Evolutionary conservation across 495 filamentous ascomycete genomes (phyloP).

Genomic region (Oidiodendron maius): DNA sequence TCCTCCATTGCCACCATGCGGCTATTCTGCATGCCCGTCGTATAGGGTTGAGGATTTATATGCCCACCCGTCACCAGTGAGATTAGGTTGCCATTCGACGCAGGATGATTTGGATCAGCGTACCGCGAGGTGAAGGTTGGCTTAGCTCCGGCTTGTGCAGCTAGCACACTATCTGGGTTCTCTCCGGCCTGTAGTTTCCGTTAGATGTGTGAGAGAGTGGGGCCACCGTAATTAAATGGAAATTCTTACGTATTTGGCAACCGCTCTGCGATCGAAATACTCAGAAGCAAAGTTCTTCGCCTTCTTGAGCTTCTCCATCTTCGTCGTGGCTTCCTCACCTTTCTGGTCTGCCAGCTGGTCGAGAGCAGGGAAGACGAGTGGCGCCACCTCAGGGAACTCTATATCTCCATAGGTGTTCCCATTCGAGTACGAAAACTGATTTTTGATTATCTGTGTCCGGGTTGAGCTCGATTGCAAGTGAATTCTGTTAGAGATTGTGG

Average conservation of each 20-base stretch:
- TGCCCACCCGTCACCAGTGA: slow-evolving; percentile 37
- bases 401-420: slow-evolving; percentile 34
- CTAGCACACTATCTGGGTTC: slow-evolving; percentile 28
- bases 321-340: slow-evolving; percentile 19
- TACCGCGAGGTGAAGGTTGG: slow-evolving; percentile 32
- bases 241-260: slow-evolving; percentile 36
- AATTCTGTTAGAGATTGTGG: slow-evolving; percentile 13
- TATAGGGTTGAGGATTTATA: slow-evolving; percentile 12
- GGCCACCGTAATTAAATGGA: background rate
- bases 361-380: slow-evolving; percentile 46
- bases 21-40: background rate
- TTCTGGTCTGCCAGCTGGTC: slow-evolving; percentile 31
- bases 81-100: slow-evolving; percentile 30
- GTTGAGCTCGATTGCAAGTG: slow-evolving; percentile 13
- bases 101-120: slow-evolving; percentile 47
- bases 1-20: background rate
- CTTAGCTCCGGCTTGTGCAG: slow-evolving; percentile 15
- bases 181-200: slow-evolving; percentile 9
- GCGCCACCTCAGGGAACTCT: slow-evolving; percentile 43
- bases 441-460: slow-evolving; percentile 25
- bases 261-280: slow-evolving; percentile 45
- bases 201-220: background rate
- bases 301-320: slow-evolving; percentile 29
- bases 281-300: slow-evolving; percentile 37
- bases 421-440: slow-evolving; percentile 33